phyloP scores from a whole-genome alignment of 1,139 yeast species.

The Hemisphaericaspora xylofermentans region DNA sequence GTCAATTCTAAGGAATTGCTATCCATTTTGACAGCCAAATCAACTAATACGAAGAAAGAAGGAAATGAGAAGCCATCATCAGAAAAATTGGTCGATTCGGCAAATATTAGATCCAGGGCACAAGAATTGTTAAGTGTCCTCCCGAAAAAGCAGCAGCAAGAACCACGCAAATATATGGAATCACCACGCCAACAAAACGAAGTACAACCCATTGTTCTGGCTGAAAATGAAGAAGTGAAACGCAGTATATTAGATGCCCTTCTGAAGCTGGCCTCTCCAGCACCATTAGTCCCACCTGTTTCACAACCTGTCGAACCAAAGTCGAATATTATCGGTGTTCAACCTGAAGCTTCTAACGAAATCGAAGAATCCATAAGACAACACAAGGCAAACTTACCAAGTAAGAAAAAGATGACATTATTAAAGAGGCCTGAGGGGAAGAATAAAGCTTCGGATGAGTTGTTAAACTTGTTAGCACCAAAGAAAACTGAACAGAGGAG shows the following conservation, averaged over 20 bases:
- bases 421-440: constrained; percentile 25
- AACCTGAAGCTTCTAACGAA: constrained; percentile 20
- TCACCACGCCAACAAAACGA: constrained; percentile 18
- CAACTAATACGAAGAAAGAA: constrained; percentile 17
- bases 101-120: constrained; percentile 37
- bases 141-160: constrained; percentile 18
- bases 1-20: constrained; percentile 53
- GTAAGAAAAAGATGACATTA: constrained; percentile 25
- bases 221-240: constrained; percentile 5
- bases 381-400: constrained; percentile 3
- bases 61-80: constrained; percentile 1
- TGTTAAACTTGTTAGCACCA: constrained; percentile 14
- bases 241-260: constrained; percentile 3
- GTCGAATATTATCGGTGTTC: not conserved
- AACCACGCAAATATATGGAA: constrained; percentile 4
- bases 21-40: constrained; percentile 45
- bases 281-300: not conserved
- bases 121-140: constrained; percentile 40
- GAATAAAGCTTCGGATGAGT: constrained; percentile 13
- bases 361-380: constrained; percentile 24
- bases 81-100: constrained; percentile 20
- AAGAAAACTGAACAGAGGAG: constrained; percentile 4
- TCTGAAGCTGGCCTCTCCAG: not conserved
- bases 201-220: constrained; percentile 3
- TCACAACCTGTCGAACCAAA: not conserved